Percentiles rank a stretch among this genome's conserved stretches.
Conservation (phyloP, 495 filamentous ascomycete species). For the Aspergillus funiculosus region DNA sequence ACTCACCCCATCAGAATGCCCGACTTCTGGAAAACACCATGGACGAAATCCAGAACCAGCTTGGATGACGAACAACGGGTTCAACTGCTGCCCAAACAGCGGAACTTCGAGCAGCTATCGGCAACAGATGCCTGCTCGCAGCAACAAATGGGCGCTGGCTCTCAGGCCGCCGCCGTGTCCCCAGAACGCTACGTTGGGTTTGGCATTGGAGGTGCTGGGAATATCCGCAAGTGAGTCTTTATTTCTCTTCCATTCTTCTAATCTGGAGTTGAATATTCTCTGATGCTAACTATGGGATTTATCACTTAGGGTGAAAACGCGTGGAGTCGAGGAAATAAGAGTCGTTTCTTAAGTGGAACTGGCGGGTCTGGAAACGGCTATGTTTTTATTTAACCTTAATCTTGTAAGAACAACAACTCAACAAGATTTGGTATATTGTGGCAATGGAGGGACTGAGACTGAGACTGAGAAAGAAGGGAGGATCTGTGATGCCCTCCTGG, state of each 20-base stretch:
- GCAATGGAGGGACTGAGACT: not conserved
- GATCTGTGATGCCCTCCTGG: too few relatives aligned
- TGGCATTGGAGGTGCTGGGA: slow-evolving; percentile 39
- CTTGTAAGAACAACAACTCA: too few relatives aligned
- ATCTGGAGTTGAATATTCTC: not conserved
- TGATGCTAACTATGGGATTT: not conserved
- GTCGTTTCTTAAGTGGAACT: not conserved
- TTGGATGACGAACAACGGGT: slow-evolving; percentile 4
- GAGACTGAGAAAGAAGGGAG: not conserved
- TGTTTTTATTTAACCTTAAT: too few relatives aligned
- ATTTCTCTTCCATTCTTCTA: not conserved
- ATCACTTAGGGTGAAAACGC: slow-evolving; percentile 8
- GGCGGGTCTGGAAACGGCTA: too few relatives aligned
- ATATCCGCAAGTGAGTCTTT: slow-evolving; percentile 29
- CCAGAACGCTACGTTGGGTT: slow-evolving; percentile 32
- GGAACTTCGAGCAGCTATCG: not conserved
- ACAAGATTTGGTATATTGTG: too few relatives aligned
- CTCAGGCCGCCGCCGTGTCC: not conserved
- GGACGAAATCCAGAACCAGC: slow-evolving; percentile 5
- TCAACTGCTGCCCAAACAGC: not conserved
- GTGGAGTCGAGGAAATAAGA: not conserved
- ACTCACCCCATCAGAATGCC: not conserved
- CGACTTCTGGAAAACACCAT: slow-evolving; percentile 8
- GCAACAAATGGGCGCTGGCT: too few relatives aligned
- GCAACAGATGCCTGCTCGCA: not conserved